phyloP scores from a whole-genome alignment of 176 grass and related monocot genomes.

The Poa annua region DNA sequence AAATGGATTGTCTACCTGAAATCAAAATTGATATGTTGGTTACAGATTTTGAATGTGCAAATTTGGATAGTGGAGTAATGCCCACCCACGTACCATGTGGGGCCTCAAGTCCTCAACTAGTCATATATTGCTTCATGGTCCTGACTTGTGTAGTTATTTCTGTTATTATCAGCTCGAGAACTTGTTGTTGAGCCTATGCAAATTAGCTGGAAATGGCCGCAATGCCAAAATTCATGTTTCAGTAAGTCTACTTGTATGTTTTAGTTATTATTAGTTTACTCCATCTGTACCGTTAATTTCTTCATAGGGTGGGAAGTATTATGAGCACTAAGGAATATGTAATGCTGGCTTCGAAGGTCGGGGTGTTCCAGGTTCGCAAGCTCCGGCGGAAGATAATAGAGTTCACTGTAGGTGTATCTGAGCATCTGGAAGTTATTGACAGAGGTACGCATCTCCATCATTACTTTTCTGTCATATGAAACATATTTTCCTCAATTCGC shows the following conservation, averaged over 20 bases:
- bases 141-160: background rate
- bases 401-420: background rate
- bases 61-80: background rate
- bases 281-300: background rate
- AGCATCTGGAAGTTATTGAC: background rate
- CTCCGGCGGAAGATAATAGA: background rate
- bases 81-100: background rate
- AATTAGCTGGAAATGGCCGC: background rate
- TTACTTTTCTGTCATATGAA: background rate
- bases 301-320: background rate
- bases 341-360: background rate
- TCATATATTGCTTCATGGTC: background rate
- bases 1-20: no score
- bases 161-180: conserved; percentile 5
- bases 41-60: background rate
- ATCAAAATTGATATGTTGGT: background rate
- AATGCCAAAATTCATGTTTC: background rate
- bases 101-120: background rate
- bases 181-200: conserved; percentile 1
- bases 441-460: background rate
- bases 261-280: background rate
- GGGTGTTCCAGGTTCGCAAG: background rate
- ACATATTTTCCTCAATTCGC: background rate
- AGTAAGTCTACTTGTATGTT: background rate
- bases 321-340: background rate